phyloP scores from a whole-genome alignment of 441 rosid genomes.

The Adansonia rubrostipa region DNA sequence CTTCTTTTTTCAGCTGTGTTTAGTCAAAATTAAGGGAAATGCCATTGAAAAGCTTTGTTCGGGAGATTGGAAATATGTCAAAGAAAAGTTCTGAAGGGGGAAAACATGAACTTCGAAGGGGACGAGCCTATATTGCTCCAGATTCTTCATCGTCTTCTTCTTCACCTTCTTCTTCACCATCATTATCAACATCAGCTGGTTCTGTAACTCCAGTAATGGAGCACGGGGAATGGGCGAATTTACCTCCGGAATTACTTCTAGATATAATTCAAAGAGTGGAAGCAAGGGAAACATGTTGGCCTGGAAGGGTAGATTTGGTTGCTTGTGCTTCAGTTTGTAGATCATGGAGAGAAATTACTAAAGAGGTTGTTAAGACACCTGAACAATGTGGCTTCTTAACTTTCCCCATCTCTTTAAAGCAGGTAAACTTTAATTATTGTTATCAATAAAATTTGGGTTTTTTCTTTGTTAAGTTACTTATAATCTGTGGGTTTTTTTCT shows the following conservation, averaged over 20 bases:
- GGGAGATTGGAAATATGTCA: conserved; percentile 45
- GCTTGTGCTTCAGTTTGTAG: conserved; percentile 83
- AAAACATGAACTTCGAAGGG: conserved; percentile 41
- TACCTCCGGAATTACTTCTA: conserved; percentile 81
- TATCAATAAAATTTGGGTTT: background rate
- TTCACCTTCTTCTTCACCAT: background rate
- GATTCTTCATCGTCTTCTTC: conserved; percentile 39
- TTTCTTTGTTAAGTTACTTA: background rate
- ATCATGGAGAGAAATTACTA: conserved; percentile 80
- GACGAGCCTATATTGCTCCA: conserved; percentile 70
- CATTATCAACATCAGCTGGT: background rate
- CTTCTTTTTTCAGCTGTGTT: conserved; percentile 7
- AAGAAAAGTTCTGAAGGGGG: conserved; percentile 38
- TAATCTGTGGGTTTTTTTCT: conserved; percentile 11
- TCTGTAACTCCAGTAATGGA: conserved; percentile 19
- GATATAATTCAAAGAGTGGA: conserved; percentile 71
- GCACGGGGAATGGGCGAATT: conserved; percentile 69
- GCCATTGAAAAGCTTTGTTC: conserved; percentile 61
- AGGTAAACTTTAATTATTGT: conserved; percentile 44
- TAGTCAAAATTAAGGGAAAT: conserved; percentile 36
- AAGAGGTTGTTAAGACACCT: conserved; percentile 62
- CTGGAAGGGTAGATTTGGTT: conserved; percentile 73
- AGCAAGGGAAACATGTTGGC: conserved; percentile 63
- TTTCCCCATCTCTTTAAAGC: conserved; percentile 76
- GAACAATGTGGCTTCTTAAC: conserved; percentile 74